A percentile compares a stretch with the other conserved stretches of the same genome.
Evolutionary conservation across 176 grass and related monocot genomes (phyloP).

Genomic region (barley (Hordeum vulgare)): MorexV3_pseudomolecules_assembly NC_058521.1:568268036-568268535

Average conservation of each 20-base stretch:
- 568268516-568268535: constrained; percentile 65
- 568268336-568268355: background rate
- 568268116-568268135: constrained; percentile 64
- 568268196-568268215: background rate
- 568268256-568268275: background rate
- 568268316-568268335: background rate
- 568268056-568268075: constrained; percentile 41
- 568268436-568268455: constrained; percentile 11
- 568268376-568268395: background rate
- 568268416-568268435: constrained; percentile 19
- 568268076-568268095: constrained; percentile 77
- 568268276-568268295: background rate
- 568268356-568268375: background rate
- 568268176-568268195: background rate
- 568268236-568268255: background rate
- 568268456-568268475: constrained; percentile 90
- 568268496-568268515: constrained; percentile 53
- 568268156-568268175: constrained; percentile 4
- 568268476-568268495: constrained; percentile 88
- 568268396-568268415: background rate
- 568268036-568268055: constrained; percentile 50
- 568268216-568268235: background rate
- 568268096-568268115: constrained; percentile 92
- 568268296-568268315: background rate
- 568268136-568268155: constrained; percentile 78